phyloP scores from a whole-genome alignment of 2,329 filamentous ascomycete species.

The Raffaelea ambrosiae region DNA sequence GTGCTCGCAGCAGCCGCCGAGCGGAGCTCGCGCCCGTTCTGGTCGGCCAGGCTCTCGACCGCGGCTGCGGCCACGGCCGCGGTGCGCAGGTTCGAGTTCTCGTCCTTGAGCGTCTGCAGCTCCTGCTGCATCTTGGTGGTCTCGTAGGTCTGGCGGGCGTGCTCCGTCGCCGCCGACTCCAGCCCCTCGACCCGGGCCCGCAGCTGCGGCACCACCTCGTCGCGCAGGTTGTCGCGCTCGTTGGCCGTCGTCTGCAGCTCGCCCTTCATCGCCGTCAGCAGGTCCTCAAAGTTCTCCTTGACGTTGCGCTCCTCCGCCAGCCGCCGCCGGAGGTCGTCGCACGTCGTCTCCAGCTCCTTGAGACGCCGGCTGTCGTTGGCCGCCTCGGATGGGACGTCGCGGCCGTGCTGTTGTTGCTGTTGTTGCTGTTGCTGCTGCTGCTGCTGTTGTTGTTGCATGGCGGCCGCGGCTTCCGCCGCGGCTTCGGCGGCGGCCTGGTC shows the following conservation, averaged over 20 bases:
- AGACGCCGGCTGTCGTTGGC: slow-evolving; percentile 52
- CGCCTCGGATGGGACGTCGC: not conserved
- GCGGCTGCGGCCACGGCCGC: not conserved
- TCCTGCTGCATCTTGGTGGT: slow-evolving; percentile 83
- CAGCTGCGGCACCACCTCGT: slow-evolving; percentile 77
- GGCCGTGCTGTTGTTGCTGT: slow-evolving; percentile 2
- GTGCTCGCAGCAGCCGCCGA: not conserved
- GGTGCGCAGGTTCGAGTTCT: slow-evolving; percentile 51
- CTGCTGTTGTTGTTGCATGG: slow-evolving; percentile 15
- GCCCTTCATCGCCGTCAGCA: slow-evolving; percentile 72
- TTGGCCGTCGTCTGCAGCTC: slow-evolving; percentile 77
- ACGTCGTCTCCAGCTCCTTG: slow-evolving; percentile 67
- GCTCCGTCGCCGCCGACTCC: slow-evolving; percentile 64
- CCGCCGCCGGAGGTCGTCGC: slow-evolving; percentile 76
- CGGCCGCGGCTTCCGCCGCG: slow-evolving; percentile 34
- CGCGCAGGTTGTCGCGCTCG: slow-evolving; percentile 84
- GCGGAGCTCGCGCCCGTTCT: too few species aligned
- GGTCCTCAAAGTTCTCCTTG: slow-evolving; percentile 90
- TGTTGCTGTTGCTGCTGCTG: slow-evolving; percentile 7
- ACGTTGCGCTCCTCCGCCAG: slow-evolving; percentile 76
- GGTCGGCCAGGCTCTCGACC: not conserved
- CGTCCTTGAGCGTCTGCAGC: slow-evolving; percentile 43
- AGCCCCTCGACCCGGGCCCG: slow-evolving; percentile 68
- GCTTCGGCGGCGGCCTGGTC: slow-evolving; percentile 33
- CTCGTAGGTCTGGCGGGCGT: slow-evolving; percentile 68